Conservation (phyloP, 2,329 filamentous ascomycete species). For the Penicillium palitans region DNA sequence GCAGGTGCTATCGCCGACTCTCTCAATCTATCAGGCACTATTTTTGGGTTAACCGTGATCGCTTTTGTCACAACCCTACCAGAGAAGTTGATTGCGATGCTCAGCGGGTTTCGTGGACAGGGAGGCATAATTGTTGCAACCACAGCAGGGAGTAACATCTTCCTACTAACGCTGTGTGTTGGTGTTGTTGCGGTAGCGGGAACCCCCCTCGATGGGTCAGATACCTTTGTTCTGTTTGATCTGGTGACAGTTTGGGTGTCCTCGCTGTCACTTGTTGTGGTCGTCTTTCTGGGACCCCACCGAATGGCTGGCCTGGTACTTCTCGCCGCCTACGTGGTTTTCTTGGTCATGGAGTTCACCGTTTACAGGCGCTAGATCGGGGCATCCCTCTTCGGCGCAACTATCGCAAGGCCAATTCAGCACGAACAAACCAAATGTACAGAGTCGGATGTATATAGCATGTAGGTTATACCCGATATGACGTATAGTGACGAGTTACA, state of each 20-base stretch:
- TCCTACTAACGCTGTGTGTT: conserved; percentile 53
- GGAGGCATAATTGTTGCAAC: conserved; percentile 54
- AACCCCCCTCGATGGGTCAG: neutral
- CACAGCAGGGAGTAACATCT: conserved; percentile 57
- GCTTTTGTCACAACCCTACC: conserved; percentile 56
- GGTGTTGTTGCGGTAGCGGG: conserved; percentile 32
- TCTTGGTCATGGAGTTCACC: conserved; percentile 40
- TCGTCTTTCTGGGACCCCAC: conserved; percentile 18
- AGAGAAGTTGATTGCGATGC: conserved; percentile 54
- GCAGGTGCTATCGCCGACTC: conserved; percentile 44
- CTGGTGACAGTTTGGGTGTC: conserved; percentile 26
- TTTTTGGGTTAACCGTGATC: conserved; percentile 52
- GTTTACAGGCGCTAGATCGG: neutral
- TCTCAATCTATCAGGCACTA: conserved; percentile 47
- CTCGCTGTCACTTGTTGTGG: conserved; percentile 11
- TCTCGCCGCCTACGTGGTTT: conserved; percentile 35
- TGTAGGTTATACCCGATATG: neutral
- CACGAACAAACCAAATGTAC: neutral
- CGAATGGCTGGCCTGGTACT: conserved; percentile 28
- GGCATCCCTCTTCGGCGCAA: neutral
- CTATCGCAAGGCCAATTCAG: neutral
- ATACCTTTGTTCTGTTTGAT: conserved; percentile 28
- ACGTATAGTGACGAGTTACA: neutral
- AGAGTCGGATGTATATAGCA: neutral
- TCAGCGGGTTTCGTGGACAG: conserved; percentile 51